Base-by-base conservation (phyloP, 2,329 filamentous ascomycete genomes). In the Phyllosticta paracitricarpa region DNA sequence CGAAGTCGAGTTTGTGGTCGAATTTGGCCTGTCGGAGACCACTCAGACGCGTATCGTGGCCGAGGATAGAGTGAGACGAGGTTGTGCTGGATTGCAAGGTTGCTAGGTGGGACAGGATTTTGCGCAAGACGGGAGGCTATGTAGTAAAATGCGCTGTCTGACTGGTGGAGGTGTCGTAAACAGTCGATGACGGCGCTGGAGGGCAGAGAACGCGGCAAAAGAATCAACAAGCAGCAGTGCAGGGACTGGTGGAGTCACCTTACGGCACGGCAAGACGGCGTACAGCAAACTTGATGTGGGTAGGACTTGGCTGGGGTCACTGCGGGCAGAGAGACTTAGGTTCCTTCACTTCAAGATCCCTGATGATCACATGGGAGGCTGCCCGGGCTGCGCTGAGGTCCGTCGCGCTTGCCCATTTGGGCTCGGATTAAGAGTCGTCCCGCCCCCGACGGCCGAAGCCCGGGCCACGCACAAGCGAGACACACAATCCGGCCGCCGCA, bases 81-180 rank as follows among this genome's bases (percentile, higher is more conserved):
- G 58, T 51, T 60, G 54, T n/a, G 51, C 22, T 59, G 51, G 51
- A 26, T 28, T 12, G 25, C 9, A 22, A 25, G 51, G 51, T 28
- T 25, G 25, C 22, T 25, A 14, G 19, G 53, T 30, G 53, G 53
- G 58, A 40, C 58, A 60, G 54, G 53, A 60, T 56, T 60, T 60
- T 52, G 58, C 33, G 33, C 40, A 48, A 40, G 28, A n/a, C n/a
- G n/a, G n/a, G n/a, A 30, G 52, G 22, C 40, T 48, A n/a, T n/a
- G n/a, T n/a, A n/a, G 40, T 48, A n/a, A 48, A 48, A 48, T 19
- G 40, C 40, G 40, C 17, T 48, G 14, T 48, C 17, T 48, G 40
- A 48, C 40, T 48, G 40, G 40, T 17, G 40, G 40, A n/a, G 28
- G 4, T 48, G n/a, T 5, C n/a, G 3, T 2, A 48, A n/a, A 48